Base-by-base conservation (phyloP, 2,329 filamentous ascomycete species). In the Colletotrichum cereale region DNA sequence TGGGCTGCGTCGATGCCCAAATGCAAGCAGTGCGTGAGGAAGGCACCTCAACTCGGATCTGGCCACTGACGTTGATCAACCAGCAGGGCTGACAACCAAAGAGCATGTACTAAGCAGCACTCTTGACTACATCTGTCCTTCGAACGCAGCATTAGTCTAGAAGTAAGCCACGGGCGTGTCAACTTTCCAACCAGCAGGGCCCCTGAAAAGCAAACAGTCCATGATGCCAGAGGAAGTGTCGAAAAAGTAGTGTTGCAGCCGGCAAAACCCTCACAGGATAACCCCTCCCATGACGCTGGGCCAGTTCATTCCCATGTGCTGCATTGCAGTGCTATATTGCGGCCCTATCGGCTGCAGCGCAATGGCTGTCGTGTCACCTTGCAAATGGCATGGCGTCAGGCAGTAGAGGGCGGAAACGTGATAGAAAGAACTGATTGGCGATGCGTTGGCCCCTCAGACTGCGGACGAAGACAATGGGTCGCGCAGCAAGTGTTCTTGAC, bases 1-100 rank as follows among this genome's bases (percentile, higher is more conserved):
- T 69, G 65, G 73, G 73, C 73, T 56, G 73, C 73, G 62, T 74
- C 56, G 73, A 47, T 74, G 73, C 73, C 73, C 60, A 72, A 73
- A 69, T 60, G 69, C 56, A 53, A 36, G 24, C 53, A 60, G 47
- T 60, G 62, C 36, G 36, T 34, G 60, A 66, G 47, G 56, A 61
- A 56, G 57, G 31, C 67, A 47, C 48, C 29, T 34, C 8, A 34
- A 47, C 44, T 47, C 34, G 47, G 36, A 40, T 42, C 50, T 58
- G 57, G 53, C 55, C 66, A 57, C 56, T 61, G 44, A 60, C 62
- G 62, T 65, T 66, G 62, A 50, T 21, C 24, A 31, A 56, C 21
- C 42, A 61, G 55, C 64, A 62, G 69, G 60, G 65, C 68, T 65
- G 63, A 62, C 42, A 62, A 29, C 36, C 53, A 24, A 52, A 36